phyloP scores from a whole-genome alignment of 345 rosid species.

The Moringa oleifera region DNA sequence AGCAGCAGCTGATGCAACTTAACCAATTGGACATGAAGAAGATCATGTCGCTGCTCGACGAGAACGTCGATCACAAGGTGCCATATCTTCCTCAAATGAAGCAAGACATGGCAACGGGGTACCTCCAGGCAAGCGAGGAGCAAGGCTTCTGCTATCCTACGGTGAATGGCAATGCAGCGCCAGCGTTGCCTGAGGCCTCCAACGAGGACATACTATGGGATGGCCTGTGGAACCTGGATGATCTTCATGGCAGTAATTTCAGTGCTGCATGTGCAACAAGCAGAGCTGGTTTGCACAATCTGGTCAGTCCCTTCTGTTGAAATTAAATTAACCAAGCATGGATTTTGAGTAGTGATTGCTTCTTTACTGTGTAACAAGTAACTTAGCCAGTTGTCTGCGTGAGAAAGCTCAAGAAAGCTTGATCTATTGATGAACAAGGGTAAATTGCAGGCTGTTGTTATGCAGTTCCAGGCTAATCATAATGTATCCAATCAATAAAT shows the following conservation, averaged over 20 bases:
- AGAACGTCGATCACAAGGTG: slow-evolving; percentile 27
- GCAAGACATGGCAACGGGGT: slow-evolving; percentile 26
- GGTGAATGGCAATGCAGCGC: slow-evolving; percentile 20
- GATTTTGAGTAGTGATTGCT: neutral
- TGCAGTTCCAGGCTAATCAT: slow-evolving; percentile 11
- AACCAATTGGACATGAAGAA: slow-evolving; percentile 56
- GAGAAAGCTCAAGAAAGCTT: too few relatives aligned
- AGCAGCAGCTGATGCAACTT: slow-evolving; percentile 32
- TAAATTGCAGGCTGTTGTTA: slow-evolving; percentile 9
- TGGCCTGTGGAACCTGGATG: slow-evolving; percentile 69
- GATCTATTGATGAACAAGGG: slow-evolving; percentile 12
- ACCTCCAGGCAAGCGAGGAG: slow-evolving; percentile 25
- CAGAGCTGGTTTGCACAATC: slow-evolving; percentile 37
- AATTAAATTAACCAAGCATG: neutral
- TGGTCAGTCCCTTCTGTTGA: slow-evolving; percentile 45
- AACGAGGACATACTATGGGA: slow-evolving; percentile 62
- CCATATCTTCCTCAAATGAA: slow-evolving; percentile 40
- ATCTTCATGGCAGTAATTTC: slow-evolving; percentile 44
- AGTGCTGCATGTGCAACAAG: slow-evolving; percentile 35
- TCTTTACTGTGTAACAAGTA: too few relatives aligned
- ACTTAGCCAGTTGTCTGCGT: too few relatives aligned
- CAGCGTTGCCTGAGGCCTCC: slow-evolving; percentile 24
- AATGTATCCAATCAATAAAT: slow-evolving; percentile 7
- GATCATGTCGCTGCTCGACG: slow-evolving; percentile 53
- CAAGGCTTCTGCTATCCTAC: slow-evolving; percentile 18